Base-by-base conservation (phyloP, 441 rosid genomes). In the Manihot esculenta region DNA sequence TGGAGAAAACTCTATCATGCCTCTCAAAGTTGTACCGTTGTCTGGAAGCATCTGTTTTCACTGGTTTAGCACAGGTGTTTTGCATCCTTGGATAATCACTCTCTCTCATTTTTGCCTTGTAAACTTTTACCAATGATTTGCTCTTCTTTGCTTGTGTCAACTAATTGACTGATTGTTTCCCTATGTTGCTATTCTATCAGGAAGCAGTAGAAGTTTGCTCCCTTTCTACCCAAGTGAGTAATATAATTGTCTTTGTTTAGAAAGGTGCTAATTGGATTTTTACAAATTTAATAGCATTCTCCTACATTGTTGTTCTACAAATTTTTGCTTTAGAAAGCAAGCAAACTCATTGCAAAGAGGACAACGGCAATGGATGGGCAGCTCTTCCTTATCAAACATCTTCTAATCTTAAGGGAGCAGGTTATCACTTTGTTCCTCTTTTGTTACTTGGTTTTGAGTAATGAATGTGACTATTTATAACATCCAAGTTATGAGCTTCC, bases 161-260 rank as follows among this genome's bases (percentile, higher is more conserved):
- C 58, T 8, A 42, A 48, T 64, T 23, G 10, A 33, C 71, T 30
- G 57, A 30, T 45, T 42, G 49, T 77, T 72, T 66, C 61, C 58
- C 45, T 51, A n/a, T 47, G 71, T 68, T 79, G 68, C 70, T 79
- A 33, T 74, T 78, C 62, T 70, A 26, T 64, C 92, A 95, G 99
- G 98, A 95, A 95, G 98, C 95, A 50, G 93, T 95, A 27, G 98
- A 95, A 85, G 86, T 92, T 78, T 95, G 99, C 84, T 85, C 98
- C 44, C 72, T 70, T 53, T 95, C 97, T 56, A 84, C 92, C 80
- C 99, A 92, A 80, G 98, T 93, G 80, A 87, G 90, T 81, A 78
- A 73, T 47, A 7, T 51, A 59, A 44, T 71, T 64, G 42, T 51
- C 53, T 61, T 30, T 51, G 47, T 59, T 64, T 10, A 61, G 17